phyloP scores from a whole-genome alignment of 768 basidiomycete species.

The Cantharellus cinnabarinus region DNA sequence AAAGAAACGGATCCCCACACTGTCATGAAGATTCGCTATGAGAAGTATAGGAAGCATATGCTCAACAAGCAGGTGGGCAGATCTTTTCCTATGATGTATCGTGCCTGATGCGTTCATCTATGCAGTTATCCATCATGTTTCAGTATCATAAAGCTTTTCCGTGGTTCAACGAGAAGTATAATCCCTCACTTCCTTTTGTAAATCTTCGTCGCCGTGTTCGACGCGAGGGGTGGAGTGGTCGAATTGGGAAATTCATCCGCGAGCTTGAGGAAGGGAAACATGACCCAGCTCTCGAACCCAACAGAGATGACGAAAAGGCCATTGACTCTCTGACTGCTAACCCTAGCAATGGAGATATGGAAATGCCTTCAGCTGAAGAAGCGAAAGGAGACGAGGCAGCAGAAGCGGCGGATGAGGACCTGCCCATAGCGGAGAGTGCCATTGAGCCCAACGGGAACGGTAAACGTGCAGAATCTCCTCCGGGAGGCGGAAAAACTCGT shows the following conservation, averaged over 20 bases:
- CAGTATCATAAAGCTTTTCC: constrained; percentile 88
- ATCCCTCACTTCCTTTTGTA: constrained; percentile 48
- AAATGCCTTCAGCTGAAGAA: neutral
- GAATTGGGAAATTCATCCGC: constrained; percentile 47
- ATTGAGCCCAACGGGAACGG: constrained; percentile 2
- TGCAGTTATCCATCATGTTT: constrained; percentile 85
- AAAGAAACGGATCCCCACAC: constrained; percentile 36
- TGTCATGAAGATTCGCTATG: constrained; percentile 68
- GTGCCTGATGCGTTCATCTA: neutral
- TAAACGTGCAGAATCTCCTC: neutral
- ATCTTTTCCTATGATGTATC: neutral
- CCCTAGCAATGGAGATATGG: neutral
- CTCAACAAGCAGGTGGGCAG: constrained; percentile 60
- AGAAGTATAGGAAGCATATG: constrained; percentile 88
- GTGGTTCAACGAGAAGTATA: constrained; percentile 95
- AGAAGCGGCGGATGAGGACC: constrained; percentile 46
- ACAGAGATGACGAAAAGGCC: neutral
- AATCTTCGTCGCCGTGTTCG: constrained; percentile 57
- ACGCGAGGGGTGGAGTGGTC: constrained; percentile 68
- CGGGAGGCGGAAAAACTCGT: neutral
- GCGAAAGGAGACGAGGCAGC: constrained; percentile 1
- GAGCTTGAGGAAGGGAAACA: constrained; percentile 72
- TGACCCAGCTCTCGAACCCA: constrained; percentile 30
- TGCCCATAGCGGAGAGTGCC: neutral
- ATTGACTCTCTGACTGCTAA: neutral